Evolutionary conservation across 2,329 filamentous ascomycete genomes (phyloP), one percentile per base, ranked within the genome.

Genomic region (Fusarium sp.): DNA sequence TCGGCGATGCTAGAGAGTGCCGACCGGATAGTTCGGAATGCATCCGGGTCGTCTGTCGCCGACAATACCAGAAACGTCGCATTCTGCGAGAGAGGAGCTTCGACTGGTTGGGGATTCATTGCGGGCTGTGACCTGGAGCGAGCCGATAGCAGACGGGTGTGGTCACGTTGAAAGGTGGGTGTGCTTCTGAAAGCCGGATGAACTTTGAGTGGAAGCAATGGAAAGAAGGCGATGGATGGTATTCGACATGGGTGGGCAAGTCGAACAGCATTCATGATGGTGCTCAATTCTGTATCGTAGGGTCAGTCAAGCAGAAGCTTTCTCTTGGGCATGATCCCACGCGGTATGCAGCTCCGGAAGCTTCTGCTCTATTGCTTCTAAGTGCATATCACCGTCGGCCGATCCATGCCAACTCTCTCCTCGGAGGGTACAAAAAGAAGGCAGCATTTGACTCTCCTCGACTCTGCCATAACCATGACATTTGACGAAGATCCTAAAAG

Each of bases 21-120:
- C 7, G 82, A 83, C 37, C 84, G 83, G 7, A 87, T 80, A 0
- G 76, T 85, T 11, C 73, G 60, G 60, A 81, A 73, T 5, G 85
- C 78, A 6, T 79, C 68, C 1, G 78, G 73, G 2, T 65, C 70
- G 15, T 80, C 66, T 6, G 74, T 79, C 30, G 83, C 78, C 1
- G 84, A 78, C 1, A 88, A 73, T 44, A 88, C 82, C 28, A 89
- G 82, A 73, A 89, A 89, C 4, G 85, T 88, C 10, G 86, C 86
- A 3, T 82, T 84, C 28, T 78, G 76, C 3, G 85, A 87, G n/a
- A 89, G 79, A 3, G 85, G 85, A 3, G 84, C 85, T 53, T 85
- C 84, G 54, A 88, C 82, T 2, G 78, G 73, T 63, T 88, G 86
- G 12, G 67, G 53, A 9, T 60, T 60, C 72, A 74, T 74, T 53